Evolutionary conservation across 148 eudicot species (phyloP), one percentile per base, ranked within the genome.

Genomic region (Camellia granthamiana): DNA sequence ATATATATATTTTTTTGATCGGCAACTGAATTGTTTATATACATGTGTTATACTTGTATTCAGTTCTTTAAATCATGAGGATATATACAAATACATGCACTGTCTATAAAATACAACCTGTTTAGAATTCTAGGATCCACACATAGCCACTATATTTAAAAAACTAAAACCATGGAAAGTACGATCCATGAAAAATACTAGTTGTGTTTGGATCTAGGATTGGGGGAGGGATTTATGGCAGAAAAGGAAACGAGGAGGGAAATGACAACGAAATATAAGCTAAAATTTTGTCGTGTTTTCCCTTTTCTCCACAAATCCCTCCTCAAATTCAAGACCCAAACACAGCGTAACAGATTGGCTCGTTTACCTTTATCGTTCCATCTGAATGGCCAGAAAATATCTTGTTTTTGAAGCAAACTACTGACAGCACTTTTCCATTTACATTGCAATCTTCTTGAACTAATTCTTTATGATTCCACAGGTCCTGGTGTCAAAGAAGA

Each of bases 321-420:
- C 38, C 0, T 0, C 38, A 30, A 30, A 30, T 30, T 30, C 38
- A 30, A 30, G 38, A 30, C 38, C 38, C 38, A 30, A 30, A 30
- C 38, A 30, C 38, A 30, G 38, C 38, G 0, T 19, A 9, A 8
- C 16, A 55, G 38, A 67, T 0, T 18, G 19, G 6, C 67, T 19
- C 23, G 2, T 44, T 78, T 81, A 81, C 90, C 86, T 88, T 88
- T 74, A 88, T 83, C 4, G 84, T 88, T 83, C 91, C 91, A 84
- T 88, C 91, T 21, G 91, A 82, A 79, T 88, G 91, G 38, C 91
- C 89, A 43, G 91, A 86, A 77, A 86, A 82, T 56, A 86, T 84
- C 83, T 81, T 84, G 49, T 80, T 83, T 76, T 77, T 88, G 74
- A 74, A 83, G 81, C 86, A 88, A 69, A 83, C 69, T 12, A 88